Percentiles rank a stretch among this genome's conserved stretches.
These are phyloP conservation scores for Talaromyces thailandensis DNA, from an alignment of 495 filamentous ascomycete genomes.

Conservation along the genomic window DNA sequence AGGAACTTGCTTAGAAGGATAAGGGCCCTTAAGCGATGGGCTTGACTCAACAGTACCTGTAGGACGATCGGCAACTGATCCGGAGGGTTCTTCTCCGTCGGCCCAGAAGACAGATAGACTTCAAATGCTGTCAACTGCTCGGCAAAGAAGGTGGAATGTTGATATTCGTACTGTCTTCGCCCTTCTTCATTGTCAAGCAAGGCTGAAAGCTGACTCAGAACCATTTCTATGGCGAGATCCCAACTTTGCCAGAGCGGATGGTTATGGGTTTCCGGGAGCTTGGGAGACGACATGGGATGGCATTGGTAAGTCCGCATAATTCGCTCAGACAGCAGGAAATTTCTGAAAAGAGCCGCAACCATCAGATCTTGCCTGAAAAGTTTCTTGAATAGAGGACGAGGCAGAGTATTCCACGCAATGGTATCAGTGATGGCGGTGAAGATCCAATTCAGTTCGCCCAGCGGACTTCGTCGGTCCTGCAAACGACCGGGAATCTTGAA, in stretches of 20 bases:
- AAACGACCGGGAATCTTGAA: constrained; percentile 73
- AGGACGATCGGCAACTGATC: constrained; percentile 94
- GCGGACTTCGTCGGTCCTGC: constrained; percentile 86
- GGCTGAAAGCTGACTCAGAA: constrained; percentile 76
- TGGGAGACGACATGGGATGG: constrained; percentile 81
- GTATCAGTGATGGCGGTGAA: constrained; percentile 99
- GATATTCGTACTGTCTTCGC: constrained; percentile 75
- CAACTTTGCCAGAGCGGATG: constrained; percentile 96
- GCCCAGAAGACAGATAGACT: constrained; percentile 85
- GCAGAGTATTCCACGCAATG: constrained; percentile 94
- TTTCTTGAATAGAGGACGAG: constrained; percentile 84
- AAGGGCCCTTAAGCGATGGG: constrained; percentile 84
- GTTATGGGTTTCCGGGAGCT: constrained; percentile 82
- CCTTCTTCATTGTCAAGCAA: constrained; percentile 71
- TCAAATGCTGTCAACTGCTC: constrained; percentile 98
- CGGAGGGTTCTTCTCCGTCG: constrained; percentile 73
- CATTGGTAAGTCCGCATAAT: constrained; percentile 95
- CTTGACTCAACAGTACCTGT: constrained; percentile 91
- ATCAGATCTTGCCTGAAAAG: constrained; percentile 98
- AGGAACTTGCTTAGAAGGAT: constrained; percentile 91
- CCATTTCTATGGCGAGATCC: constrained; percentile 96
- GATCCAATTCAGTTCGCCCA: constrained; percentile 98
- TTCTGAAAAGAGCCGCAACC: constrained; percentile 94
- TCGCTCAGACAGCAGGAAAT: constrained; percentile 88
- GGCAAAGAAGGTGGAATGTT: constrained; percentile 91